These are phyloP conservation scores for Kazachstania sp. DNA, from an alignment of 1,139 yeast species.

Conservation along the genomic window DNA sequence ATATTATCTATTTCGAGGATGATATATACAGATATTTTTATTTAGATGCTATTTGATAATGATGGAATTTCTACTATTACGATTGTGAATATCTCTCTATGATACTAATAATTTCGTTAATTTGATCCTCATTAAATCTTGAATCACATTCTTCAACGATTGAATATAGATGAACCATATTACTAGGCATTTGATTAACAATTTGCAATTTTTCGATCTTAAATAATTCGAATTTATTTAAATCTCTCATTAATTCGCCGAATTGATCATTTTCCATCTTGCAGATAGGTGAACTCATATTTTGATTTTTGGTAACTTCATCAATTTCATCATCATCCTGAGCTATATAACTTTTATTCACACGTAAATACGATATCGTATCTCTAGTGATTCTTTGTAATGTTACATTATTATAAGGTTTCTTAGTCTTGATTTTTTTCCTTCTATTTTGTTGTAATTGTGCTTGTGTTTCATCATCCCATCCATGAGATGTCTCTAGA, in stretches of 20 bases:
- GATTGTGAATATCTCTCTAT: conserved; percentile 2
- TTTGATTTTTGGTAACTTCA: conserved; percentile 10
- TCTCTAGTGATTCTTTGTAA: conserved; percentile 67
- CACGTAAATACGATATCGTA: conserved; percentile 33
- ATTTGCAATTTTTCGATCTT: conserved; percentile 82
- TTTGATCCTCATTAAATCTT: conserved; percentile 57
- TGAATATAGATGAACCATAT: conserved; percentile 69
- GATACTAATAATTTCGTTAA: conserved; percentile 38
- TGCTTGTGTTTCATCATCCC: conserved; percentile 21
- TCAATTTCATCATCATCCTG: conserved; percentile 14
- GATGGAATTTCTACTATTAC: not conserved
- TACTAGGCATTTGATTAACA: conserved; percentile 68
- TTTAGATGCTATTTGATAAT: not conserved
- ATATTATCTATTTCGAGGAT: not conserved
- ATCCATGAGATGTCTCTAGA: conserved; percentile 35
- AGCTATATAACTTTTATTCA: conserved; percentile 22
- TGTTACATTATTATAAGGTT: conserved; percentile 35
- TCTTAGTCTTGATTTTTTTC: conserved; percentile 23
- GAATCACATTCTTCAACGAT: conserved; percentile 88
- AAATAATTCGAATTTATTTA: conserved; percentile 54
- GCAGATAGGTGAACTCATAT: conserved; percentile 15
- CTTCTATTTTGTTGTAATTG: conserved; percentile 28
- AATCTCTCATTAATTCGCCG: conserved; percentile 41
- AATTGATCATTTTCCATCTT: conserved; percentile 38
- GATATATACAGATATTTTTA: not conserved